Evolutionary conservation across 2,329 filamentous ascomycete genomes (phyloP).

Genomic region (Claviceps spartinae): DNA sequence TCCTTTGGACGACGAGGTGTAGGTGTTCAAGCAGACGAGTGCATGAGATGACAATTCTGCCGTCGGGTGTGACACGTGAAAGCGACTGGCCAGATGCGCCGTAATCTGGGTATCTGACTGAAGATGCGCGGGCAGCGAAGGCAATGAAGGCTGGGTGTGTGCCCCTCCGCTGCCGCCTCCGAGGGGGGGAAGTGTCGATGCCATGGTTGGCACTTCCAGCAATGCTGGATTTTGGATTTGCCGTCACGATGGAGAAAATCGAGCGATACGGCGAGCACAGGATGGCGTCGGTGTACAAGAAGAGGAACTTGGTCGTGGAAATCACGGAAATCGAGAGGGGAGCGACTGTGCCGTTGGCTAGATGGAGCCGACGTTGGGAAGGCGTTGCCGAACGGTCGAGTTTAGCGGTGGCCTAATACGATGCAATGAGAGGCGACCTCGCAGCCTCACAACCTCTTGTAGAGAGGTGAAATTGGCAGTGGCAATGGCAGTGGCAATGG

Average conservation of each 20-base stretch:
- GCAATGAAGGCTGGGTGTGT: conserved; percentile 76
- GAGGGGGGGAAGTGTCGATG: conserved; percentile 41
- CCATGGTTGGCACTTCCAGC: conserved; percentile 35
- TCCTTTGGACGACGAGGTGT: conserved; percentile 76
- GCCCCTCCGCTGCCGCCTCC: conserved; percentile 40
- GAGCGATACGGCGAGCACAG: neutral
- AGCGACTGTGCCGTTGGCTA: neutral
- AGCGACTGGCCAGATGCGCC: conserved; percentile 73
- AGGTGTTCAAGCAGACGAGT: conserved; percentile 86
- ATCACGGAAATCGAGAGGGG: neutral
- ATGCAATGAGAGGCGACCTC: neutral
- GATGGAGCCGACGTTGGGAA: neutral
- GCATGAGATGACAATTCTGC: conserved; percentile 84
- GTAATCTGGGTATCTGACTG: conserved; percentile 70
- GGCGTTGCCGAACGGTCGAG: neutral
- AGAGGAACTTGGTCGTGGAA: neutral
- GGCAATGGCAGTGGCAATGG: too few relatives aligned
- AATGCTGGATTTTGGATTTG: neutral
- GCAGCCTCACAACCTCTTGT: neutral
- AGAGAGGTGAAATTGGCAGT: neutral
- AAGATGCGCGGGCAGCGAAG: conserved; percentile 71
- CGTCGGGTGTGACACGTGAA: conserved; percentile 81
- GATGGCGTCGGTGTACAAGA: neutral
- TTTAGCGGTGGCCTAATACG: neutral
- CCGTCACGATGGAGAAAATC: neutral